Base-by-base conservation (phyloP, 768 basidiomycete genomes). In the Collybia sp. region DNA sequence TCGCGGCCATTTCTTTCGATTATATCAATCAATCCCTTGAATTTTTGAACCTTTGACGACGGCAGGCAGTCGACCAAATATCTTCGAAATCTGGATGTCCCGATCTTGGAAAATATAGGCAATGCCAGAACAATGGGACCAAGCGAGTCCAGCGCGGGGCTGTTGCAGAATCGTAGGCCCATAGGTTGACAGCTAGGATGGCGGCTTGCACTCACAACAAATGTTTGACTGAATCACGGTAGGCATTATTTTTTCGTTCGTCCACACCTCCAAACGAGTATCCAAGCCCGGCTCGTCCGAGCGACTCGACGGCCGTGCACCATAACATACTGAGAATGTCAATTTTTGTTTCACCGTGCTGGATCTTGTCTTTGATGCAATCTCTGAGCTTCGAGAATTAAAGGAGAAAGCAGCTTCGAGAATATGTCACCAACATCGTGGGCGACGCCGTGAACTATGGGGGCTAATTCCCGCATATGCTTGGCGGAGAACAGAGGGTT, bases 401-500 rank as follows among this genome's bases (percentile, higher is more conserved):
- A n/a, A 25, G 20, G 33, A 15, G 39, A n/a, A n/a, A 37, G 11
- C 34, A 37, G 18, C 4, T 6, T 12, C 30, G 48, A 13, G 40
- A 43, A 41, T 32, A 25, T 13, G 20, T 30, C 17, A 40, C 57
- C 32, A 45, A 64, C 63, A 44, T 56, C 52, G 32, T 52, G 47
- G 9, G 54, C 48, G 11, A 67, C 56, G n/a, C 55, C 44, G 40
- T 57, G 55, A 39, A 68, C 59, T 12, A 60, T 52, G 12, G 65
- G 65, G 10, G 61, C 53, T 51, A 64, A 48, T 5, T 57, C 49
- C 30, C 65, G 65, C 45, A 68, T 49, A 41, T 62, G 62, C 16
- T 56, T 57, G 15, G 49, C 48, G n/a, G 65, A 65, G 47, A 68
- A 68, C 12, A 61, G 59, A 1, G 60, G 56, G 35, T 66, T 66